Base-by-base conservation (phyloP, 495 filamentous ascomycete species). In the Penicillium psychrofluorescens region DNA sequence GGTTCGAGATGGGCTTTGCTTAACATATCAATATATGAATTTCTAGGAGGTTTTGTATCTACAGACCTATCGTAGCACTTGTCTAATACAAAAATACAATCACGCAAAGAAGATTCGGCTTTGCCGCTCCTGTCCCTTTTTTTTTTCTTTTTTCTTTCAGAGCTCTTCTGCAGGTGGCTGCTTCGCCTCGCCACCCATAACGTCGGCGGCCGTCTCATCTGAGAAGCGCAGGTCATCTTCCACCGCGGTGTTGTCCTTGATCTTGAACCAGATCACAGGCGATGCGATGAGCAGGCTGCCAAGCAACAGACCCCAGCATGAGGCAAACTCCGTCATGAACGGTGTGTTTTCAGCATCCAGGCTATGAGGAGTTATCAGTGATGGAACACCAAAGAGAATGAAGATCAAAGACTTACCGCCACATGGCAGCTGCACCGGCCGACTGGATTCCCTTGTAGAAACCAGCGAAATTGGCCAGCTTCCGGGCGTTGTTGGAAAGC, bases 401-500 rank as follows among this genome's bases (percentile, higher is more conserved):
- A 9, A 8, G 36, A 14, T 14, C 13, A 58, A 62, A 56, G n/a
- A 22, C 22, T 6, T 64, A 70, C 68, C 83, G 75, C 86, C 85
- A 95, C 56, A 85, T 86, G 38, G 91, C 77, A n/a, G 89, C 90
- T 7, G 82, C 80, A 48, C 89, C 91, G n/a, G 88, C 89, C 28
- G 87, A 92, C 66, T 96, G 91, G 53, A 97, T 86, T n/a, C 87
- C 88, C 59, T 95, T 95, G 77, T 95, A 95, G 74, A 91, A 95
- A 42, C 91, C 91, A 29, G 88, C 81, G 55, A 92, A 86, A 70
- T 95, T 95, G 67, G 91, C 91, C 14, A 91, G 75, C 57, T 90
- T 94, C 57, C 90, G 86, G 48, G 84, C 79, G 37, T 92, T 94
- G 73, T 97, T 95, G 55, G 82, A 87, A 29, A 95, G 74, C 12